Percentiles rank a stretch among this genome's conserved stretches.
phyloP scores from a whole-genome alignment of 805 yeast genomes.

The Candida tallmaniae region DNA sequence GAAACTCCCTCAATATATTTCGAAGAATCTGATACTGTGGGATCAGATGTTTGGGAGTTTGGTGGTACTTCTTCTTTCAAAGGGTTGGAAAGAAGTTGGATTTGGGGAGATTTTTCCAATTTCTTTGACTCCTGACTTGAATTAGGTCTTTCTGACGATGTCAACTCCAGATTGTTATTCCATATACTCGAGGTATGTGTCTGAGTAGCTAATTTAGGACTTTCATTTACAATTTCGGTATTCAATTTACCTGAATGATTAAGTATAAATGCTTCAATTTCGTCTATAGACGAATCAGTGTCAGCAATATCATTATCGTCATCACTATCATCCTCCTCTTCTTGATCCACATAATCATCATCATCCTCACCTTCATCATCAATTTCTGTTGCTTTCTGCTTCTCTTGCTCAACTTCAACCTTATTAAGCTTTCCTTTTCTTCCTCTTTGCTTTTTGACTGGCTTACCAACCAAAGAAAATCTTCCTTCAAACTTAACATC shows the following conservation, averaged over 20 bases:
- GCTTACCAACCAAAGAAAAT: not conserved
- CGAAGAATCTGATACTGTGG: too few species aligned
- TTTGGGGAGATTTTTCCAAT: too few species aligned
- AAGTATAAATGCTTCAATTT: constrained; percentile 32
- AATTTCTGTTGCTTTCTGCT: not conserved
- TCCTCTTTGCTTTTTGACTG: too few species aligned
- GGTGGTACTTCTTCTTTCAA: too few species aligned
- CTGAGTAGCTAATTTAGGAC: not conserved
- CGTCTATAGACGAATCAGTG: constrained; percentile 23
- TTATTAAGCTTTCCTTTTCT: not conserved
- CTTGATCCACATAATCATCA: constrained; percentile 5
- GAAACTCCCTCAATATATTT: too few species aligned
- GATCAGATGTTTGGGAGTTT: too few species aligned
- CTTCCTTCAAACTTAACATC: constrained; percentile 4
- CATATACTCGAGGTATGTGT: constrained; percentile 4
- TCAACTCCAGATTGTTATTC: constrained; percentile 3
- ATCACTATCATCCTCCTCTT: constrained; percentile 3
- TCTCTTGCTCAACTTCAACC: not conserved
- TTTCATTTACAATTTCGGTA: constrained; percentile 5
- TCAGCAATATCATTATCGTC: constrained; percentile 1
- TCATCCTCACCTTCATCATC: not conserved
- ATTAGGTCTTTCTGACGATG: too few species aligned
- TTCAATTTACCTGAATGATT: constrained; percentile 29
- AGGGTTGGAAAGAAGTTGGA: too few species aligned
- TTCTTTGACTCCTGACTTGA: too few species aligned